These are phyloP conservation scores for Cyberlindnera americana DNA, from an alignment of 805 yeast genomes.

Conservation along the genomic window DNA sequence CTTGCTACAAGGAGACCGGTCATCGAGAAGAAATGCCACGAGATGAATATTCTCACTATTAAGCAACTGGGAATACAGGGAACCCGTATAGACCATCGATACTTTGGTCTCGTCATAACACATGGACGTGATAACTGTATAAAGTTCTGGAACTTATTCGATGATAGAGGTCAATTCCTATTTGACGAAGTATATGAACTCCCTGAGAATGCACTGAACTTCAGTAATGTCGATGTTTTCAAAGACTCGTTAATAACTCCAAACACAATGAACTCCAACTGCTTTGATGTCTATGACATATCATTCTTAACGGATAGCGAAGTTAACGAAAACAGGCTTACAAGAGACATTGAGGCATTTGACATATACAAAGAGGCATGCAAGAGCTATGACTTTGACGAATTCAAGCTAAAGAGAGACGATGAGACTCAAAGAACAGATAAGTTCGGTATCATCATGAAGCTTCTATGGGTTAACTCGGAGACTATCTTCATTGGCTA, in stretches of 20 bases:
- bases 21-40: slow-evolving; percentile 59
- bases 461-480: slow-evolving; percentile 38
- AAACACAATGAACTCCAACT: slow-evolving; percentile 58
- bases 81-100: slow-evolving; percentile 17
- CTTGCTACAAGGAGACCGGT: slow-evolving; percentile 51
- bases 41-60: slow-evolving; percentile 45
- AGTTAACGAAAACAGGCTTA: slow-evolving; percentile 18
- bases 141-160: slow-evolving; percentile 42
- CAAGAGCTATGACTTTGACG: slow-evolving; percentile 14
- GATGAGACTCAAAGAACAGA: slow-evolving; percentile 20
- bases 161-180: slow-evolving; percentile 4
- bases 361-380: slow-evolving; percentile 19
- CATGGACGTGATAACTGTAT: slow-evolving; percentile 66
- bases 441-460: slow-evolving; percentile 69
- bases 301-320: slow-evolving; percentile 17
- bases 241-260: slow-evolving; percentile 48
- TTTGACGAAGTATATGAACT: slow-evolving; percentile 37
- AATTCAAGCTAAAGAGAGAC: slow-evolving; percentile 13
- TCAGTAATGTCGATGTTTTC: slow-evolving; percentile 54
- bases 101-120: slow-evolving; percentile 47
- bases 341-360: slow-evolving; percentile 25
- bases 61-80: slow-evolving; percentile 37
- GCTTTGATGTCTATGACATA: slow-evolving; percentile 57
- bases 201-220: slow-evolving; percentile 73
- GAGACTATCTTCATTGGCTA: slow-evolving; percentile 51